phyloP scores from a whole-genome alignment of 2,329 filamentous ascomycete genomes.

The Lithohypha guttulata region DNA sequence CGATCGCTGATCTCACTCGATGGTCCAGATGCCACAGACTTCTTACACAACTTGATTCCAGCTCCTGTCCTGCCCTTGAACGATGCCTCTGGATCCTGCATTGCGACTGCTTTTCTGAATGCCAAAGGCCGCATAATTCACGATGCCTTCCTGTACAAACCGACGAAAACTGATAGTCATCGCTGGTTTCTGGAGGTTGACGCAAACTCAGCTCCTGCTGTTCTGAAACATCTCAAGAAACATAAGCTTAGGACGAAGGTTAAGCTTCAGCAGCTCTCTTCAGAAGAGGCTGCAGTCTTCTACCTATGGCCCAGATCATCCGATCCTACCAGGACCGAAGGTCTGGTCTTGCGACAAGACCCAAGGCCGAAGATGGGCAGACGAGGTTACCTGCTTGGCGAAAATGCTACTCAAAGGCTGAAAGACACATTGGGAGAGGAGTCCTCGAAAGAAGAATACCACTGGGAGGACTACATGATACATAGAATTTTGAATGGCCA shows the following conservation, averaged over 20 bases:
- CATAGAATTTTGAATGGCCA: constrained; percentile 71
- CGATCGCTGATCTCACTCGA: constrained; percentile 69
- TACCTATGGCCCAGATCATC: constrained; percentile 15
- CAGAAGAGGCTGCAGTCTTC: constrained; percentile 41
- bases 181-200: constrained; percentile 77
- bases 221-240: constrained; percentile 65
- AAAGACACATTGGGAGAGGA: constrained; percentile 3
- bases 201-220: constrained; percentile 47
- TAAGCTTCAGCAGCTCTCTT: constrained; percentile 52
- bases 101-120: constrained; percentile 78
- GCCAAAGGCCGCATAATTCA: constrained; percentile 73
- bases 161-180: constrained; percentile 32
- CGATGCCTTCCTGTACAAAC: constrained; percentile 81
- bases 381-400: neutral
- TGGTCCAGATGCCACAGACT: constrained; percentile 69
- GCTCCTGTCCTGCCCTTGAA: constrained; percentile 44
- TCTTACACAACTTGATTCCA: constrained; percentile 80
- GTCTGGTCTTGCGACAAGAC: neutral
- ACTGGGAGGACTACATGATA: constrained; percentile 56
- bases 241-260: constrained; percentile 82
- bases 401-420: neutral
- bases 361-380: constrained; percentile 5
- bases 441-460: constrained; percentile 38
- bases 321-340: neutral
- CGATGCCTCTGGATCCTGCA: constrained; percentile 28